Base-by-base conservation (phyloP, 176 grass and related monocot genomes). In the Ensete glaucum region DNA sequence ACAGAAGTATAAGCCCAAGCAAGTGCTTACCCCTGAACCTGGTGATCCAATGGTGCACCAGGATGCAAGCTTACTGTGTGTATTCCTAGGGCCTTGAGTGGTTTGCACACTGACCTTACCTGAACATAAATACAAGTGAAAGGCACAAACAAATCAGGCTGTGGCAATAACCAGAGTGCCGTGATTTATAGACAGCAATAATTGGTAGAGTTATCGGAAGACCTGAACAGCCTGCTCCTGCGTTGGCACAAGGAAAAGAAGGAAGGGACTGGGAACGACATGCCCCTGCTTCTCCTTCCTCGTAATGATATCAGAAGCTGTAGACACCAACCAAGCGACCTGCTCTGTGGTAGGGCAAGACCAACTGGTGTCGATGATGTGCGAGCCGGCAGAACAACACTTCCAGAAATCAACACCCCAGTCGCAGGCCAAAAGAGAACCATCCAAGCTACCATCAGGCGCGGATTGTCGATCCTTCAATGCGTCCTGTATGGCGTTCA, bases 351-450 rank as follows among this genome's bases (percentile, higher is more conserved):
- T 76, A 76, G 88, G 75, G 76, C 66, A 76, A 15, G 70, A 48
- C 67, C 77, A 81, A 71, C 86, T 91, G 20, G 86, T 85, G 74
- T 99, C 90, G 54, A 91, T 75, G 22, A 94, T 82, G 69, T 89
- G 77, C 23, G 78, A 56, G 11, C 82, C 77, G 1, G 80, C 74
- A 0, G 90, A 89, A 78, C 79, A 98, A 82, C 76, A 81, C 73
- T 73, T 89, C 95, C 88, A 99, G 51, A 99, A 84, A 78, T 94
- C 88, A 20, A 99, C 72, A 64, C 90, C 95, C 95, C 95, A 94
- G n/a, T 57, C 80, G 50, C 82, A 84, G 11, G 71, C 62, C 64
- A 79, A 80, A 55, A 89, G 90, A 64, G 85, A 72, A 52, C 69
- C 50, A 17, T 78, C 68, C 74, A 50, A 60, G 13, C 55, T 83